Evolutionary conservation across 371 early-diverging fungal species (phyloP).

Genomic region (Apophysomyces sp.): DNA sequence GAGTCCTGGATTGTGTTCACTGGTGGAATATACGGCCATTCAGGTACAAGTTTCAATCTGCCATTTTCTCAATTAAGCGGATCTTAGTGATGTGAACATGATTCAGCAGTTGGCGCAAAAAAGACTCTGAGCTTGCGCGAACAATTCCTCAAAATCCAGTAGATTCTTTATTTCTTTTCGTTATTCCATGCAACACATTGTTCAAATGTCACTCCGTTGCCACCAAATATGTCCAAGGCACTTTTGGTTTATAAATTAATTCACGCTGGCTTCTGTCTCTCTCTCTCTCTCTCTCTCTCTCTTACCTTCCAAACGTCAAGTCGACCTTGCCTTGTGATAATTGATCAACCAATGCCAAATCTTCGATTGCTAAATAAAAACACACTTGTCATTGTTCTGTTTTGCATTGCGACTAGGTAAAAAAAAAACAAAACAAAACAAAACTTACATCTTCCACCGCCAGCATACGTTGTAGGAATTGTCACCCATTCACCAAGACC

Average conservation of each 20-base stretch:
- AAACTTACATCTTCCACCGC: constrained; percentile 80
- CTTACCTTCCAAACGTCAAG: constrained; percentile 88
- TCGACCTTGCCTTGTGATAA: constrained; percentile 88
- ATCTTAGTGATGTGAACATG: no score
- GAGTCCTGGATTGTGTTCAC: no score
- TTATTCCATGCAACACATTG: constrained; percentile 83
- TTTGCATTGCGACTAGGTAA: no score
- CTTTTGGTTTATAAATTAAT: constrained; percentile 39
- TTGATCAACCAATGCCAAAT: constrained; percentile 76
- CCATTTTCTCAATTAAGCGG: no score
- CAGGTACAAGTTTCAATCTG: no score
- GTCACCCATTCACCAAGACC: constrained; percentile 82
- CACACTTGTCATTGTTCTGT: no score
- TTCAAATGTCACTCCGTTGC: constrained; percentile 74
- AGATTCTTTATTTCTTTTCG: neutral
- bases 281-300: neutral
- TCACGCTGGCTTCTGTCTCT: neutral
- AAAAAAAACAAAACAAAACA: constrained; percentile 5
- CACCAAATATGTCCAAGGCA: constrained; percentile 98
- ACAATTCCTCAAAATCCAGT: no score
- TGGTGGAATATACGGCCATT: no score
- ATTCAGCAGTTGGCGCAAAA: no score
- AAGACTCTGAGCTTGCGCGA: no score
- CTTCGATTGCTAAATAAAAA: constrained; percentile 56
- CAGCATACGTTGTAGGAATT: constrained; percentile 95